Conservation (phyloP, 2,329 filamentous ascomycete genomes). For the Achaetomium macrosporum region DNA sequence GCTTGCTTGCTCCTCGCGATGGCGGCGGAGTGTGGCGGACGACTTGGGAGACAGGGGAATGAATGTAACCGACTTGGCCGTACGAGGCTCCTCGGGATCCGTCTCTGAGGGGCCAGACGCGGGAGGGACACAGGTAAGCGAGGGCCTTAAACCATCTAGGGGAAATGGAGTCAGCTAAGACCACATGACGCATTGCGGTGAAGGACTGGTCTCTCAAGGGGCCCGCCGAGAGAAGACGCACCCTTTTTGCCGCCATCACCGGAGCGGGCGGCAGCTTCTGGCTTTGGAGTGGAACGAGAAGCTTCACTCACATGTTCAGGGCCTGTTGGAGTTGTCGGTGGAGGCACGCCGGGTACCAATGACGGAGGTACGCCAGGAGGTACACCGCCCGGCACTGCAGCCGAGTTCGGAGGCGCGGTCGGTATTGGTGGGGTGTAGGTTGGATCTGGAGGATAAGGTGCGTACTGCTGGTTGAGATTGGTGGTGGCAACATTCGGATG, state of each 20-base stretch:
- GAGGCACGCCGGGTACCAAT: conserved; percentile 2
- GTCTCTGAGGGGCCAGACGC: conserved; percentile 4
- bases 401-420: conserved; percentile 26
- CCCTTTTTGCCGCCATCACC: conserved; percentile 23
- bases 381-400: conserved; percentile 18
- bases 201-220: conserved; percentile 6
- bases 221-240: conserved; percentile 24
- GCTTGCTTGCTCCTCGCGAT: conserved; percentile 32
- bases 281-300: conserved; percentile 22
- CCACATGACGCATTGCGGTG: background rate
- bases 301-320: conserved; percentile 29
- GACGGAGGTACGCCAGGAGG: conserved; percentile 1
- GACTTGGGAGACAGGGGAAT: conserved; percentile 46
- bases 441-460: conserved; percentile 29
- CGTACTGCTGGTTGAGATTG: conserved; percentile 28
- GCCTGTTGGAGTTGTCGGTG: conserved; percentile 19
- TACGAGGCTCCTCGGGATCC: conserved; percentile 15
- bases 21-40: conserved; percentile 39
- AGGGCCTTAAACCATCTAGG: conserved; percentile 23
- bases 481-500: conserved; percentile 33
- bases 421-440: conserved; percentile 36
- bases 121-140: background rate
- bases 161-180: conserved; percentile 1
- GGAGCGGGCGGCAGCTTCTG: conserved; percentile 17
- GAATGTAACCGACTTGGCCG: conserved; percentile 40